These are phyloP conservation scores for Acer negundo DNA, from an alignment of 345 rosid genomes.

Conservation along the genomic window DNA sequence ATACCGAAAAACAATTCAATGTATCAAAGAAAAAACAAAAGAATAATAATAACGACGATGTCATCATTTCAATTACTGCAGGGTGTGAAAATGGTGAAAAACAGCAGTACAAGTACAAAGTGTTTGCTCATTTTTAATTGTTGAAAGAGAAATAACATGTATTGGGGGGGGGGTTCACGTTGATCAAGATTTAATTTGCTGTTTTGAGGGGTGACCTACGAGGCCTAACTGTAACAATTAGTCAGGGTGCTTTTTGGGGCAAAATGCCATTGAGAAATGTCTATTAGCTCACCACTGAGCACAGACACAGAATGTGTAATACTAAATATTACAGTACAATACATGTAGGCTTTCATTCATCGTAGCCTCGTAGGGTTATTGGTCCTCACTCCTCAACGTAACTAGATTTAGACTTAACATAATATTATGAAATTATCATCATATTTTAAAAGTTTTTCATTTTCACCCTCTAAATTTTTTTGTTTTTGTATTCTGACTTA, in stretches of 20 bases:
- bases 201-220: background rate
- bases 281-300: too few relatives aligned
- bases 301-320: background rate
- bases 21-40: background rate
- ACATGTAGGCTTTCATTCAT: too few relatives aligned
- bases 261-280: background rate
- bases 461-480: too few relatives aligned
- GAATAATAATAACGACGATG: background rate
- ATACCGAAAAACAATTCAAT: background rate
- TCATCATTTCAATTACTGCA: slow-evolving; percentile 1
- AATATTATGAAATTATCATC: too few relatives aligned
- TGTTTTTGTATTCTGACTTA: too few relatives aligned
- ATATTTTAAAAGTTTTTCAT: too few relatives aligned
- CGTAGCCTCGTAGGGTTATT: background rate
- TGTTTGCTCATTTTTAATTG: background rate
- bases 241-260: background rate
- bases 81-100: background rate
- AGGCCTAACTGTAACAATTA: background rate
- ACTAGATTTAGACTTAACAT: too few relatives aligned
- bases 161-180: too few relatives aligned
- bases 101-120: too few relatives aligned
- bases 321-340: background rate
- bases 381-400: background rate
- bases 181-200: background rate
- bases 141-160: too few relatives aligned